A percentile compares a stretch with the other conserved stretches of the same genome.
These are phyloP conservation scores for Vigna radiata DNA, from an alignment of 306 rosid species.

Conservation along the genomic window DNA sequence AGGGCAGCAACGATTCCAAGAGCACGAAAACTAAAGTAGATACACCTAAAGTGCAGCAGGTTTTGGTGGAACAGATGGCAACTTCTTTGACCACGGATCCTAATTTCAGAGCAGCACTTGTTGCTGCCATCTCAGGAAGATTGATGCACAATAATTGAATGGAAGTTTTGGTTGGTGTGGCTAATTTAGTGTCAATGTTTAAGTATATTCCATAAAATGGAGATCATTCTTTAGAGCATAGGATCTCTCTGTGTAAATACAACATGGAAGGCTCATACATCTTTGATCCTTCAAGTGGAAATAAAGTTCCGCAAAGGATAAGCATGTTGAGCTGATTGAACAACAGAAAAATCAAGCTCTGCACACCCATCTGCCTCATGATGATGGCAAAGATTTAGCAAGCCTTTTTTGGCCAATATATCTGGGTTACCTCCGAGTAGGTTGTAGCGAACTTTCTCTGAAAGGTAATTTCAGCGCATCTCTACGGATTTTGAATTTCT, in stretches of 20 bases:
- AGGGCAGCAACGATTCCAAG: constrained; percentile 51
- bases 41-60: constrained; percentile 61
- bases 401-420: constrained; percentile 29
- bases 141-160: constrained; percentile 54
- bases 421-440: constrained; percentile 7
- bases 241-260: constrained; percentile 73
- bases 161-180: constrained; percentile 37
- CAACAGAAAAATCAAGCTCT: constrained; percentile 32
- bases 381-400: constrained; percentile 13
- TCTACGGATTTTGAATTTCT: background rate
- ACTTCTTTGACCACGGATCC: constrained; percentile 94
- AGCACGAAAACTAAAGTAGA: constrained; percentile 52
- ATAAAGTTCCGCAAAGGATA: constrained; percentile 35
- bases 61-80: constrained; percentile 95
- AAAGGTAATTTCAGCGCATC: constrained; percentile 3
- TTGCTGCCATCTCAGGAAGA: constrained; percentile 92
- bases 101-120: constrained; percentile 87
- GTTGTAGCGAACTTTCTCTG: constrained; percentile 7
- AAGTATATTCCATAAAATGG: constrained; percentile 38
- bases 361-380: constrained; percentile 20
- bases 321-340: constrained; percentile 16
- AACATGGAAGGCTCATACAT: constrained; percentile 48
- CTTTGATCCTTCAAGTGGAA: constrained; percentile 49
- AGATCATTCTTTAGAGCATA: constrained; percentile 41
- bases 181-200: constrained; percentile 37